Base-by-base conservation (phyloP, 345 rosid species). In the Stellera chamaejasme region DNA sequence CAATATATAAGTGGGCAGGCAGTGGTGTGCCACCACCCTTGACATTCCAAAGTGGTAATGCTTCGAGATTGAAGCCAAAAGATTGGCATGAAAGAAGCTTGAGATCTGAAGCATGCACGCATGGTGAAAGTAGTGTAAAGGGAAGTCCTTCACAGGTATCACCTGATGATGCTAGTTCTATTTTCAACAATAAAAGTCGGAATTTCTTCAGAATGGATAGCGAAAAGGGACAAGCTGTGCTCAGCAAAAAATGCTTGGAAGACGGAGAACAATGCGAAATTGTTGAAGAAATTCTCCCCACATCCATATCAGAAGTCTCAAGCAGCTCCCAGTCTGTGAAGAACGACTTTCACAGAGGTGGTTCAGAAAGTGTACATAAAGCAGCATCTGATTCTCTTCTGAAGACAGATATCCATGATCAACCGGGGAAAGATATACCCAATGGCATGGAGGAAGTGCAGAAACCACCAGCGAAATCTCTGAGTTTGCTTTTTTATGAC, bases 1-100 rank as follows among this genome's bases (percentile, higher is more conserved):
- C 98, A 0, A 88, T 92, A 48, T 92, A 82, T 75, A 92, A 82
- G 71, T 92, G 98, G 98, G 93, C 86, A 50, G 76, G 83, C 74
- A 78, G 81, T 53, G 89, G 90, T 50, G 68, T 74, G 16, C 89
- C 89, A 10, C n/a, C 77, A 28, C 60, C 36, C 10, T 56, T 71
- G 75, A 69, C 85, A 50, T 62, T 67, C 14, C 73, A 78, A 69
- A 72, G 77, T 12, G 73, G 67, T 41, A 73, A 52, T 48, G 60
- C 65, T 58, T 74, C 70, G 44, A 82, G 75, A 56, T 61, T 23
- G 45, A 75, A 68, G 60, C 79, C 70, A 56, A 75, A 69, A 70
- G 66, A 62, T 45, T 76, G 67, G 58, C 50, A 70, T 15, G 72
- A 73, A 56, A 73, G 72, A 55, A 60, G 55, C 59, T 62, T 39